Conservation (phyloP, 306 rosid species). For the Luffa aegyptiaca region DNA sequence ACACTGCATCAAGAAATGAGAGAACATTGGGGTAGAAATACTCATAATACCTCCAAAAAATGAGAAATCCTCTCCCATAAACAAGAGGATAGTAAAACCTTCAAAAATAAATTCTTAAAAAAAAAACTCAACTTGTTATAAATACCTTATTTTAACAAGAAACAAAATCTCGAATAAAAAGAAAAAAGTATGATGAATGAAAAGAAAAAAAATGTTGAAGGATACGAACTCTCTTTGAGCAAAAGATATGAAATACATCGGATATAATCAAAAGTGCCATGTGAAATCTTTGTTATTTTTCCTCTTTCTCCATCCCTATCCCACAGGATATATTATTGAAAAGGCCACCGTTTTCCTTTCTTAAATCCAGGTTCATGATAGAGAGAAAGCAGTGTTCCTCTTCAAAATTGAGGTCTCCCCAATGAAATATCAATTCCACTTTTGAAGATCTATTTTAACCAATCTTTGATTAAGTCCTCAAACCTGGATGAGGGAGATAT, state of each 20-base stretch:
- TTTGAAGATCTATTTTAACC: no score
- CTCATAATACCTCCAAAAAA: not conserved
- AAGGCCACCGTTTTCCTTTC: not conserved
- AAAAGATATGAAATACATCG: not conserved
- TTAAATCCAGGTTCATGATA: not conserved
- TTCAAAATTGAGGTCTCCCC: not conserved
- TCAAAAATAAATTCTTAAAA: not conserved
- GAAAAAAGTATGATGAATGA: not conserved
- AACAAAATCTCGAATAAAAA: not conserved
- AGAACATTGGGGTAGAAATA: conserved; percentile 2
- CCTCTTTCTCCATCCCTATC: not conserved
- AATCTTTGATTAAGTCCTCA: no score
- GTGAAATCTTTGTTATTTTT: not conserved
- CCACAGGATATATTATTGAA: not conserved
- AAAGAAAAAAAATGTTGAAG: not conserved
- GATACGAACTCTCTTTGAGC: not conserved
- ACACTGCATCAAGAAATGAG: conserved; percentile 51
- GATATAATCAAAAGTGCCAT: not conserved
- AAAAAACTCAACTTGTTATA: not conserved
- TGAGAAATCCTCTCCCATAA: not conserved
- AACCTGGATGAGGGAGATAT: no score
- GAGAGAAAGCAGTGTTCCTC: not conserved
- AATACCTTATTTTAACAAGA: not conserved
- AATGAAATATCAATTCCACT: no score
- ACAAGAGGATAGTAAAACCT: not conserved